Evolutionary conservation across 139 green algal species (phyloP), one percentile per base, ranked within the genome.

Genomic region (Gonium pectorale): DNA sequence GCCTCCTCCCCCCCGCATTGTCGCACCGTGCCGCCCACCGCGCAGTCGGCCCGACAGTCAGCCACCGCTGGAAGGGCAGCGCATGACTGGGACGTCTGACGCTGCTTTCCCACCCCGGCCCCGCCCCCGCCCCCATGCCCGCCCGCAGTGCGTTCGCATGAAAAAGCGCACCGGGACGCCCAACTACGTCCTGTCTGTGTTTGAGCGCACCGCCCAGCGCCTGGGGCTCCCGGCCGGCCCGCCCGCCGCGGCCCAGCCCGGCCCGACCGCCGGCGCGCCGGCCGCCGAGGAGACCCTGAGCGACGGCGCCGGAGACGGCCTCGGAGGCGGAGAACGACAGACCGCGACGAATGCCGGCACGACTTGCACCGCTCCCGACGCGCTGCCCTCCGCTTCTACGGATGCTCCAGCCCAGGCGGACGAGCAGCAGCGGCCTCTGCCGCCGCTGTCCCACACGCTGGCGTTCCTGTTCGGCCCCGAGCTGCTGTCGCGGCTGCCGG

Each of bases 381-480:
- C 68, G 2, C 9, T 2, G 27, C 43, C 68, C 5, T 27, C 27
- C 4, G 21, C 22, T n/a, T n/a, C n/a, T n/a, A n/a, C n/a, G n/a
- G n/a, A n/a, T n/a, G n/a, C 26, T n/a, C 21, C 37, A 31, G 5
- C 37, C 37, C 35, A 5, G 2, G 15, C n/a, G 9, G 46, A 13
- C 19, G 37, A 2, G 15, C 54, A 3, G 22, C 49, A 41, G 27
- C 19, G n/a, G 8, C n/a, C 70, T 17, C 19, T 24, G 68, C 43
- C 68, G 11, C 43, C 68, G 3, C 40, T 82, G 29, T 59, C 59
- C 29, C 21, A 59, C 43, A 62, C 75, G 15, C 51, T 67, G 6
- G 40, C 44, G 40, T 82, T 82, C 75, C 38, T 82, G 75, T 82
- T 82, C 40, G 75, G 75, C 4, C n/a, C 75, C 27, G 75, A 82